Base-by-base conservation (phyloP, 2,329 filamentous ascomycete species). In the Trichoderma sp. region DNA sequence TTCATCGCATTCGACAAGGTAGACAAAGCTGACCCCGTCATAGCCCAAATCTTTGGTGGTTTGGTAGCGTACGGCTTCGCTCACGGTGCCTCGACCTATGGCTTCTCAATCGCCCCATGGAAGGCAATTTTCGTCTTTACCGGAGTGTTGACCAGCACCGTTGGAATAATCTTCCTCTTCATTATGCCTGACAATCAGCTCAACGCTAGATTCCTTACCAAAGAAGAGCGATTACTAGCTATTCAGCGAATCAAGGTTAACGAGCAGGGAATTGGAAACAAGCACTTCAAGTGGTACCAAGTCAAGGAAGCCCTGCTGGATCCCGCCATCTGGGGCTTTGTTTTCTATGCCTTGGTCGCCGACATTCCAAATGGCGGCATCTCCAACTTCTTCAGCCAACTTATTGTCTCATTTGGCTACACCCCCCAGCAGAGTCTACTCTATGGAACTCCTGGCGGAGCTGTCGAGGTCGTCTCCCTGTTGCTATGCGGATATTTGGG, bases 221-320 rank as follows among this genome's bases (percentile, higher is more conserved):
- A 63, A 21, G 71, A 76, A 38, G 75, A 76, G 56, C 71, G 75
- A 7, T 3, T 76, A 4, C n/a, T 76, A 1, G 76, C 76, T 3
- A 53, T 82, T 29, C 80, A 80, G 18, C 86, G 92, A 7, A 90
- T 93, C 59, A 85, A 91, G 0, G 83, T 88, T 38, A 93, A 93
- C 77, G 88, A 92, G 76, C 91, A 93, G 80, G 92, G 92, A 4
- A 91, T 93, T 24, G 91, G 91, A 4, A 93, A 93, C 78, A 92
- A 91, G 83, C 89, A 93, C 77, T 92, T 90, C 83, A 92, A 92
- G 80, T 81, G 86, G 79, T 89, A 92, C 72, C 92, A 94, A 80
- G 83, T 92, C 53, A 81, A 81, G 66, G 83, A 76, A 29, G 75
- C 75, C 12, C 14, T 76, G 6, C 18, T 38, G n/a, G 75, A 76